Evolutionary conservation across 768 basidiomycete genomes (phyloP).

Genomic region (Tephrocybe sp.): DNA sequence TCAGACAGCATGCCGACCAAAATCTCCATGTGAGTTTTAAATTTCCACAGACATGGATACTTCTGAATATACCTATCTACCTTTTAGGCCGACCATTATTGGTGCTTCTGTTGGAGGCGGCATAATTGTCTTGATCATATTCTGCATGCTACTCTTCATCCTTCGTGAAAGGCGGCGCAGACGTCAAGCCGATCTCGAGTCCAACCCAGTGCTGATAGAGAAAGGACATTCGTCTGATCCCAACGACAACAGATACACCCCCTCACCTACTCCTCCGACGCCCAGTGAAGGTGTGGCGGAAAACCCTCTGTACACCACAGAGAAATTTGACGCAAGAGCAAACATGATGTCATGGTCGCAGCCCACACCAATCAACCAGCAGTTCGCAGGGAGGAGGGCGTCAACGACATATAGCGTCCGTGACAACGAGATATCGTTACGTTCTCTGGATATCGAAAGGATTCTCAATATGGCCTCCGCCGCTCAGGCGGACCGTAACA

Average conservation of each 20-base stretch:
- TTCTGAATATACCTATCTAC: no score
- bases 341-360: conserved; percentile 38
- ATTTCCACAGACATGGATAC: not conserved
- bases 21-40: conserved; percentile 19
- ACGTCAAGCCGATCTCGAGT: conserved; percentile 18
- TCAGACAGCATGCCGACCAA: not conserved
- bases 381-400: conserved; percentile 6
- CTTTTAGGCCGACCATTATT: conserved; percentile 43
- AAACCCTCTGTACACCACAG: conserved; percentile 36
- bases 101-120: conserved; percentile 43
- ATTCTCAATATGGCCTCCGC: conserved; percentile 54
- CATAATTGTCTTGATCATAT: conserved; percentile 35
- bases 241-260: not conserved
- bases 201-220: conserved; percentile 26
- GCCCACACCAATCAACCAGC: conserved; percentile 26
- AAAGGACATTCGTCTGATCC: conserved; percentile 3
- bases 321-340: conserved; percentile 20
- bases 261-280: conserved; percentile 9
- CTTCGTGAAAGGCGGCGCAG: conserved; percentile 38
- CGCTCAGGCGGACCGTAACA: conserved; percentile 22
- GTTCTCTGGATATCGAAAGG: conserved; percentile 49
- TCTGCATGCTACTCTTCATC: conserved; percentile 45
- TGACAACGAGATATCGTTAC: conserved; percentile 28
- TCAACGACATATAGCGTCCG: not conserved
- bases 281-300: conserved; percentile 8